These are phyloP conservation scores for Oemleria cerasiformis DNA, from an alignment of 306 rosid species.

Conservation along the genomic window DNA sequence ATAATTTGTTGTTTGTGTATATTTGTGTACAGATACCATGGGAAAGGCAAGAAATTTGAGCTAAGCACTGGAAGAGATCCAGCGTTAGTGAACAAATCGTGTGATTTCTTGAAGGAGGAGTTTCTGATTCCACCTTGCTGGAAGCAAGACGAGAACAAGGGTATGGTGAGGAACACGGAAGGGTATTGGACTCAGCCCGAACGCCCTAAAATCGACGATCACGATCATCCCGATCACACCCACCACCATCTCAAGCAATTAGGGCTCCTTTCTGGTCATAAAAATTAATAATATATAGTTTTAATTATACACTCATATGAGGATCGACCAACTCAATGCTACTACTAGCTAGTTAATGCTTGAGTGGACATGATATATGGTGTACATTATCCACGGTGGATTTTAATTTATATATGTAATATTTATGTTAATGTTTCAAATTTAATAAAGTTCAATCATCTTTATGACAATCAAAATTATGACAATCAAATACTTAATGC, in stretches of 20 bases:
- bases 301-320: too few relatives aligned
- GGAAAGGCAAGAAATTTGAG: conserved; percentile 63
- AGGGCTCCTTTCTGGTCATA: neutral
- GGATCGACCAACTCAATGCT: too few relatives aligned
- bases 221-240: conserved; percentile 47
- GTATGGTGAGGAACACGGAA: conserved; percentile 59
- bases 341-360: too few relatives aligned
- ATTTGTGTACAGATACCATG: conserved; percentile 58
- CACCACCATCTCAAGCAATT: conserved; percentile 49
- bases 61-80: conserved; percentile 80
- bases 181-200: conserved; percentile 87
- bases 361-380: too few relatives aligned
- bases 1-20: too few relatives aligned
- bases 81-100: conserved; percentile 72
- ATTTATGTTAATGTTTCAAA: too few relatives aligned
- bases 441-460: too few relatives aligned
- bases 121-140: conserved; percentile 77
- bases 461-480: too few relatives aligned
- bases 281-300: neutral
- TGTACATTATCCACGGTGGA: too few relatives aligned
- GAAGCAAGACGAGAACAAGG: conserved; percentile 83
- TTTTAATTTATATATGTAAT: too few relatives aligned
- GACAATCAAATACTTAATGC: too few relatives aligned
- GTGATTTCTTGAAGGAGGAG: conserved; percentile 75
- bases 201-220: conserved; percentile 51